phyloP scores from a whole-genome alignment of 2,329 filamentous ascomycete species.

The Aspergillus fischeri region DNA sequence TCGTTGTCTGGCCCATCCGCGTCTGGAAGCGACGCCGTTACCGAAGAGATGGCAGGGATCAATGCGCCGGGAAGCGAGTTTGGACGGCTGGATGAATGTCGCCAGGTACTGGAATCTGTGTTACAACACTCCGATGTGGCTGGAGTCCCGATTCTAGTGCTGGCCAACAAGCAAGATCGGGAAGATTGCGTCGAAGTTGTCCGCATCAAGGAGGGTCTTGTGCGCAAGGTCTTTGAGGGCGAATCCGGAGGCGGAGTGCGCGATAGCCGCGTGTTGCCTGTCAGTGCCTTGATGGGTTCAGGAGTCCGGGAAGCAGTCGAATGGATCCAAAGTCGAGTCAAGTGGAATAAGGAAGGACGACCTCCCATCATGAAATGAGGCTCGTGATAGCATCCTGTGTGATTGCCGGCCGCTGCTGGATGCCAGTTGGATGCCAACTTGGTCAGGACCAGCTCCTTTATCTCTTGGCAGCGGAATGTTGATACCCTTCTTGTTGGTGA shows the following conservation, averaged over 20 bases:
- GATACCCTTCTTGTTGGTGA: background rate
- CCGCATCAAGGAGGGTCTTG: conserved; percentile 91
- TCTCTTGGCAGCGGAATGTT: background rate
- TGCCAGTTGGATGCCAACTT: background rate
- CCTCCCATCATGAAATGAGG: conserved; percentile 85
- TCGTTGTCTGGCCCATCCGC: conserved; percentile 20
- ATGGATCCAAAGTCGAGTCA: conserved; percentile 86
- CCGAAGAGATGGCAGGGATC: conserved; percentile 33
- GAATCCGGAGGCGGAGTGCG: conserved; percentile 81
- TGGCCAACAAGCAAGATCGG: conserved; percentile 96
- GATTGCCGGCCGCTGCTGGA: background rate
- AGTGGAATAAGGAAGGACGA: conserved; percentile 92
- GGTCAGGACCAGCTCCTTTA: background rate
- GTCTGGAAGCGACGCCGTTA: conserved; percentile 19
- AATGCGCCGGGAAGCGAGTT: conserved; percentile 35
- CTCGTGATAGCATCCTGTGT: background rate
- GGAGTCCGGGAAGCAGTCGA: conserved; percentile 95
- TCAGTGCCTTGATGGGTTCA: conserved; percentile 76
- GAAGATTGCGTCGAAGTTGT: conserved; percentile 98
- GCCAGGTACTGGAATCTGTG: conserved; percentile 83
- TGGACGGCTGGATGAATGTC: conserved; percentile 75
- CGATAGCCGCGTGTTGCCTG: conserved; percentile 84
- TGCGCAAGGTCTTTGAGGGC: conserved; percentile 92
- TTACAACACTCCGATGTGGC: conserved; percentile 82
- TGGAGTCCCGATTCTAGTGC: conserved; percentile 83